These are phyloP conservation scores for Podospora comata DNA, from an alignment of 495 filamentous ascomycete genomes.

Conservation along the genomic window DNA sequence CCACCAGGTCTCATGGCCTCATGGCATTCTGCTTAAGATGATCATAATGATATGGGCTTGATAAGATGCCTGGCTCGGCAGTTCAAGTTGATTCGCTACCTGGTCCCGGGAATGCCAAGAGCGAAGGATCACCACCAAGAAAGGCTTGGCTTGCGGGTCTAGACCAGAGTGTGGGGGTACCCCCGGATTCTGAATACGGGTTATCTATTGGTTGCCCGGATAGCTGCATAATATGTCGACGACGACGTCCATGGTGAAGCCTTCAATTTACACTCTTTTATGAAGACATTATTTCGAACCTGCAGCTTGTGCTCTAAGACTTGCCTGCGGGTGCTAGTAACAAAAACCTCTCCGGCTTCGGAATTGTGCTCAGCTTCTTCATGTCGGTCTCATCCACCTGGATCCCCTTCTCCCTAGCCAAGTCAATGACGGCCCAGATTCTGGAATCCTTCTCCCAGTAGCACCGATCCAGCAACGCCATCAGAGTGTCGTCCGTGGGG, in stretches of 20 bases:
- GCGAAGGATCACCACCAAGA: neutral
- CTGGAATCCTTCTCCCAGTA: slow-evolving; percentile 42
- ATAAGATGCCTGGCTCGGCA: neutral
- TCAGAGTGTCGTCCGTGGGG: slow-evolving; percentile 30
- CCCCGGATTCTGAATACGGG: neutral
- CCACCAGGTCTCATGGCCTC: neutral
- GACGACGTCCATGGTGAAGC: neutral
- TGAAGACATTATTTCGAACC: too few species aligned
- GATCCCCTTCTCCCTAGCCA: slow-evolving; percentile 34
- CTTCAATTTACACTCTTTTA: neutral
- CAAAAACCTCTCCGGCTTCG: neutral
- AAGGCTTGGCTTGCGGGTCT: neutral
- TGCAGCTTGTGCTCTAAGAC: neutral
- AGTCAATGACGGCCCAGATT: slow-evolving; percentile 40
- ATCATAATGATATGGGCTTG: neutral
- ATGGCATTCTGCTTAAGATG: neutral
- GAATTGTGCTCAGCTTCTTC: slow-evolving; percentile 9
- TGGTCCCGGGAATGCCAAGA: neutral
- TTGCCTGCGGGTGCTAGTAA: neutral
- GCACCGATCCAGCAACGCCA: slow-evolving; percentile 44
- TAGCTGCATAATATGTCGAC: neutral
- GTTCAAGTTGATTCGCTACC: neutral
- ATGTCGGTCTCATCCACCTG: slow-evolving; percentile 24
- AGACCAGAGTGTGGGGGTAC: neutral
- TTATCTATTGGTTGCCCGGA: neutral